phyloP scores from a whole-genome alignment of 1,284 basidiomycete species.

The Taiwanofungus camphoratus region DNA sequence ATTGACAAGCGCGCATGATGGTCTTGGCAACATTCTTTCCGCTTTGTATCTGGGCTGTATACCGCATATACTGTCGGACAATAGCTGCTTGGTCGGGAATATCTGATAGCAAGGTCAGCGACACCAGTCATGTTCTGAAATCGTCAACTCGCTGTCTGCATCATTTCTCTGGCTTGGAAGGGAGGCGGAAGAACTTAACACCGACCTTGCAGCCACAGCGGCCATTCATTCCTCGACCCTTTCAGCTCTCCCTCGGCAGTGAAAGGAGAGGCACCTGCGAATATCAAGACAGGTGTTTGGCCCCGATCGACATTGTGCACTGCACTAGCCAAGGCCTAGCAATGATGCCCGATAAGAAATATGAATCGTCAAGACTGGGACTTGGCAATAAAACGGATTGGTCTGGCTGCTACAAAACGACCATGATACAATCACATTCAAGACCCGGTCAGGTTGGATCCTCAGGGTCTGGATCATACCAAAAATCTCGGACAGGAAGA shows the following conservation, averaged over 20 bases:
- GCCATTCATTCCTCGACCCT: constrained; percentile 68
- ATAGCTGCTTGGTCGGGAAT: constrained; percentile 61
- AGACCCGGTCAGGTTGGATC: too few species aligned
- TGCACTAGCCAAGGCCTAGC: constrained; percentile 64
- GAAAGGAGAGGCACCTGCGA: constrained; percentile 63
- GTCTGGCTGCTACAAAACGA: too few species aligned
- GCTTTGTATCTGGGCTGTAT: constrained; percentile 52
- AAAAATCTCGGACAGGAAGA: too few species aligned
- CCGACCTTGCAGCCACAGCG: constrained; percentile 64
- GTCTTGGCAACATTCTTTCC: constrained; percentile 44
- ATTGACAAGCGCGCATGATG: constrained; percentile 55
- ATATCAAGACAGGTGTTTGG: constrained; percentile 62
- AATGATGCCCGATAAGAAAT: too few species aligned
- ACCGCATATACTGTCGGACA: constrained; percentile 68
- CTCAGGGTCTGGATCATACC: too few species aligned
- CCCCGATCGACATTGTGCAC: constrained; percentile 65
- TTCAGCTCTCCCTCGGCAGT: constrained; percentile 49
- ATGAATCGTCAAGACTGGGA: too few species aligned
- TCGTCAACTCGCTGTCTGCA: too few species aligned
- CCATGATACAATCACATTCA: too few species aligned
- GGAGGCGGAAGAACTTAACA: constrained; percentile 1
- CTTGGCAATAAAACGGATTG: too few species aligned
- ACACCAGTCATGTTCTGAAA: constrained; percentile 1
- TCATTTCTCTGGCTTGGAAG: too few species aligned
- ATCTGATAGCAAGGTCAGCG: constrained; percentile 40